These are phyloP conservation scores for Trypanosoma lewisi DNA, from an alignment of 208 protist genomes.

Conservation along the genomic window DNA sequence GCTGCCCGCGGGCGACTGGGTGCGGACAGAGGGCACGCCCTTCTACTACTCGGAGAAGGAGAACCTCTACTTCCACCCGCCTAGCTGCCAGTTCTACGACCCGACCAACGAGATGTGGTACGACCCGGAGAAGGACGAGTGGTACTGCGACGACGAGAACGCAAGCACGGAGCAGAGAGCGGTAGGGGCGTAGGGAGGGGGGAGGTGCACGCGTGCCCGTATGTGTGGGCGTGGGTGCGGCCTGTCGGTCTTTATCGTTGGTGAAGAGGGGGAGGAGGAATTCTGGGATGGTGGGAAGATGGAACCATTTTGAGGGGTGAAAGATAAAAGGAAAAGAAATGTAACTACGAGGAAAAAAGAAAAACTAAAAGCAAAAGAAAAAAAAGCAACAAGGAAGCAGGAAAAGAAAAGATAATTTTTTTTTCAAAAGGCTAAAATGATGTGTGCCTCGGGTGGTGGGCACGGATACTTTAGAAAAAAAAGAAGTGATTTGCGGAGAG, in stretches of 20 bases:
- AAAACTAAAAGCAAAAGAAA: neutral
- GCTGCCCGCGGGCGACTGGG: conserved; percentile 80
- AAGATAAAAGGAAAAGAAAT: conserved; percentile 12
- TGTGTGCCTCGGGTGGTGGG: neutral
- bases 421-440: too few species aligned
- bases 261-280: neutral
- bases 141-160: conserved; percentile 67
- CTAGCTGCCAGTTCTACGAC: conserved; percentile 90
- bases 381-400: too few species aligned
- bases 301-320: neutral
- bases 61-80: conserved; percentile 88
- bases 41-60: conserved; percentile 87
- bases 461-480: neutral
- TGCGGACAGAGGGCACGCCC: conserved; percentile 74
- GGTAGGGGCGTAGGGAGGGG: neutral
- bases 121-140: conserved; percentile 86
- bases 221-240: too few species aligned
- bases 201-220: neutral
- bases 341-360: conserved; percentile 12
- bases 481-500: neutral
- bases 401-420: too few species aligned
- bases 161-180: conserved; percentile 19
- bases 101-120: conserved; percentile 91
- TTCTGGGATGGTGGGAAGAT: too few species aligned
- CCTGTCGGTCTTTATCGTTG: too few species aligned